A percentile compares a stretch with the other conserved stretches of the same genome.
Conservation (phyloP, 2,329 filamentous ascomycete species). For the Arthrocladium fulminans region DNA sequence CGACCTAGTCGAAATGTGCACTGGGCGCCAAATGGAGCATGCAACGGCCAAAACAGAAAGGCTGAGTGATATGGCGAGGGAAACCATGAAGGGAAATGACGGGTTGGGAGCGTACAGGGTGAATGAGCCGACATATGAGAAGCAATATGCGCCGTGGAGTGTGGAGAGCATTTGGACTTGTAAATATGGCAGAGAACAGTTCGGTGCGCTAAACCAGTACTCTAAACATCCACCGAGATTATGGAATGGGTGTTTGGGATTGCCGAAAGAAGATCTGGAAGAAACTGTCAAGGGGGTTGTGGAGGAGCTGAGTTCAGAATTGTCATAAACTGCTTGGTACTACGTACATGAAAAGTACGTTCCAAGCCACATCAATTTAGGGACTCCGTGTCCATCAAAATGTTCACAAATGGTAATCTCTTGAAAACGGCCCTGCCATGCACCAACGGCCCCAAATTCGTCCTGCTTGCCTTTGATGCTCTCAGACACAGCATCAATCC, state of each 20-base stretch:
- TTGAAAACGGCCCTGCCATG: no score
- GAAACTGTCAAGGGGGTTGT: constrained; percentile 8
- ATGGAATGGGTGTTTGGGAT: constrained; percentile 11
- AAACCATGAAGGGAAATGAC: neutral
- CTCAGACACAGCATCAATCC: no score
- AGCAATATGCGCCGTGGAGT: neutral
- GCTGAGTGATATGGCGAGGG: neutral
- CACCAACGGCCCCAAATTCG: no score
- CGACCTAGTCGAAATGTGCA: constrained; percentile 43
- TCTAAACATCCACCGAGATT: neutral
- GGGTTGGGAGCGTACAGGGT: neutral
- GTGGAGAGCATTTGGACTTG: neutral
- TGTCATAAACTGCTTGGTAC: no score
- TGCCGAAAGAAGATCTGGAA: constrained; percentile 10
- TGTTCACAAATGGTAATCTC: no score
- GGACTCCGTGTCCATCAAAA: no score
- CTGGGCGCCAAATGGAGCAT: constrained; percentile 41
- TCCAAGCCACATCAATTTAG: no score
- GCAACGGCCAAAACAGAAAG: neutral
- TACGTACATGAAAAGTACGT: no score
- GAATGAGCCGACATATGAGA: neutral
- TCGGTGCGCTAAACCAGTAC: neutral
- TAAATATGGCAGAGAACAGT: constrained; percentile 10
- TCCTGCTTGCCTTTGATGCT: no score
- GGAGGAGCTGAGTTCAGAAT: constrained; percentile 1